A percentile compares a stretch with the other conserved stretches of the same genome.
These are phyloP conservation scores for Thinopyrum obtusiflorum DNA, from an alignment of 202 grass and related monocot species.

Conservation along the genomic window DNA sequence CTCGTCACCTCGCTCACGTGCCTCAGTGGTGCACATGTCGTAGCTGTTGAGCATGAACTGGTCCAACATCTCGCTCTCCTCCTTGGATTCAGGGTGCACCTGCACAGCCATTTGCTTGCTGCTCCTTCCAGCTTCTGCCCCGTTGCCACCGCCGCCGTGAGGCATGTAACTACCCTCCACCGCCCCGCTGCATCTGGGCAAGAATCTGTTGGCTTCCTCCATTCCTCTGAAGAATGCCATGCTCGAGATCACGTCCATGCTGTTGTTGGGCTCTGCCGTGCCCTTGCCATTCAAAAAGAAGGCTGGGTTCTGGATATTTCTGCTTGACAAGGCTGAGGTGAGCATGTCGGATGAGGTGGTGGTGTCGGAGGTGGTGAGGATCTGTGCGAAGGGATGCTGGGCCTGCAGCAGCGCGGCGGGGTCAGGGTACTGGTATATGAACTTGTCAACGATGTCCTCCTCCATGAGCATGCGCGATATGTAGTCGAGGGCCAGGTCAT, in stretches of 20 bases:
- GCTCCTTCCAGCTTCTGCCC: not conserved
- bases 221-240: slow-evolving; percentile 15
- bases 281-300: not conserved
- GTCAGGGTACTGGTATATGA: slow-evolving; percentile 11
- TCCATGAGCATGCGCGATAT: slow-evolving; percentile 20
- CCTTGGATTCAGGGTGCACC: not conserved
- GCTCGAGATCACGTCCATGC: slow-evolving; percentile 8
- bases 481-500: not conserved
- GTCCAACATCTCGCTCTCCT: not conserved
- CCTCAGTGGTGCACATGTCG: not conserved
- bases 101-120: not conserved
- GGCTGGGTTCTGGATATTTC: not conserved
- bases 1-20: not conserved
- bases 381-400: slow-evolving; percentile 11
- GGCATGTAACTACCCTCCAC: not conserved
- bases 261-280: not conserved
- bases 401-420: not conserved
- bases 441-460: slow-evolving; percentile 18
- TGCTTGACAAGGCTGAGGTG: not conserved
- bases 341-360: not conserved
- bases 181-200: not conserved
- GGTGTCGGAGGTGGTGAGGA: not conserved
- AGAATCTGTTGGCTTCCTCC: slow-evolving; percentile 16
- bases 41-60: slow-evolving; percentile 4
- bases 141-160: not conserved